phyloP scores from a whole-genome alignment of 1,139 yeast species.

The Trichomonascaceae sp. region DNA sequence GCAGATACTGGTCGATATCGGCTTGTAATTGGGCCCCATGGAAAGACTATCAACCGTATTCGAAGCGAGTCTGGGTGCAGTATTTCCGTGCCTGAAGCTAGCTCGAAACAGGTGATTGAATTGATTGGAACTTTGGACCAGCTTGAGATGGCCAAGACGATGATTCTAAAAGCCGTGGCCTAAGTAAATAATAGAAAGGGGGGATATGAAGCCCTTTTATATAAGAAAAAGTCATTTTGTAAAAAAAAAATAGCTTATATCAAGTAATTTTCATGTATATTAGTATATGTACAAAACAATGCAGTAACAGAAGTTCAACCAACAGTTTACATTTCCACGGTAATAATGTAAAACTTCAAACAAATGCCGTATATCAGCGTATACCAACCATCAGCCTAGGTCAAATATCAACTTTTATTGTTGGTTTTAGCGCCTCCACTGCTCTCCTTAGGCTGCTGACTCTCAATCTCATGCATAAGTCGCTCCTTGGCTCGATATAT shows the following conservation, averaged over 20 bases:
- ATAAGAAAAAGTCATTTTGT: neutral
- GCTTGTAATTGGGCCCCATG: constrained; percentile 71
- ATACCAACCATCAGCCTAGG: too few species aligned
- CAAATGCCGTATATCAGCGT: too few species aligned
- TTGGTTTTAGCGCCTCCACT: neutral
- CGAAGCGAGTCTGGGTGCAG: constrained; percentile 55
- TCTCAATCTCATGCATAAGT: constrained; percentile 45
- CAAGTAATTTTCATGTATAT: neutral
- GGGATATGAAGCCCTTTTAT: neutral
- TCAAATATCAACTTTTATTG: neutral
- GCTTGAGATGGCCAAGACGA: constrained; percentile 41
- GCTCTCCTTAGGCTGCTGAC: neutral
- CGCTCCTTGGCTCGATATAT: constrained; percentile 80
- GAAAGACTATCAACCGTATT: constrained; percentile 57
- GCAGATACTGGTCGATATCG: constrained; percentile 45
- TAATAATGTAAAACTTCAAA: too few species aligned
- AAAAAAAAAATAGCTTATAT: neutral
- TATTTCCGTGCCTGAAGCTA: constrained; percentile 58
- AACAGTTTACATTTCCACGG: too few species aligned
- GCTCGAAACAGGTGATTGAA: constrained; percentile 31
- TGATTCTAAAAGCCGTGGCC: constrained; percentile 27
- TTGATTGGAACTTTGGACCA: constrained; percentile 38
- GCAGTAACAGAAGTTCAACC: neutral
- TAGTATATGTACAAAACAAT: neutral
- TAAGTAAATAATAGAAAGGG: neutral